These are phyloP conservation scores for Hypsizygus marmoreus DNA, from an alignment of 768 basidiomycete genomes.

Conservation along the genomic window DNA sequence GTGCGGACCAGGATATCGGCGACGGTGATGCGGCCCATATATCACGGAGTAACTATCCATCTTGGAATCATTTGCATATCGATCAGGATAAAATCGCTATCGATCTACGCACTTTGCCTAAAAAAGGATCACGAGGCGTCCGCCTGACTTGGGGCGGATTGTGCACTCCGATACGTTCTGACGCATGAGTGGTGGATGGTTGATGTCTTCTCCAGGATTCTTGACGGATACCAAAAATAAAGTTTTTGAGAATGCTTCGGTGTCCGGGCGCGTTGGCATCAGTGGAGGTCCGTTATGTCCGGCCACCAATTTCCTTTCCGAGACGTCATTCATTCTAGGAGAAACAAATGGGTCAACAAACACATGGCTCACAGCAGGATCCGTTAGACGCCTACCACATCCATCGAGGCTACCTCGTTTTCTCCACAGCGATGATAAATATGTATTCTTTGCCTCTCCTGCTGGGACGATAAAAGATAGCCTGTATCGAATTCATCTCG, in stretches of 20 bases:
- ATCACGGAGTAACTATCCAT: conserved; percentile 11
- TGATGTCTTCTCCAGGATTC: no score
- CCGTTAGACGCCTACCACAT: neutral
- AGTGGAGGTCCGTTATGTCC: conserved; percentile 16
- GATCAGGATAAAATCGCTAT: conserved; percentile 9
- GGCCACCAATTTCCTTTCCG: conserved; percentile 8
- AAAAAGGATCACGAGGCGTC: conserved; percentile 9
- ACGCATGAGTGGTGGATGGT: conserved; percentile 6
- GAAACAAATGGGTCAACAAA: neutral
- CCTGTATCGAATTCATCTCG: no score
- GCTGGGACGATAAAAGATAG: no score
- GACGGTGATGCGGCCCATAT: conserved; percentile 28
- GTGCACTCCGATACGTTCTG: neutral
- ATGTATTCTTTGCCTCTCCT: no score
- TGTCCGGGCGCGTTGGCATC: neutral
- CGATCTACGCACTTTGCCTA: neutral
- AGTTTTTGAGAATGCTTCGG: conserved; percentile 16
- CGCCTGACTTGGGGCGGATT: conserved; percentile 13
- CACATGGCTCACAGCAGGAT: neutral
- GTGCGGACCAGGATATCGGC: conserved; percentile 19
- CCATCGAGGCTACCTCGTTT: neutral
- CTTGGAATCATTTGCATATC: conserved; percentile 13
- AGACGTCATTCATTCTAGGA: neutral
- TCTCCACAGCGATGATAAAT: no score
- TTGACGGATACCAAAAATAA: conserved; percentile 12